phyloP scores from a whole-genome alignment of 2,329 filamentous ascomycete species.

The Pleurostoma richardsiae region DNA sequence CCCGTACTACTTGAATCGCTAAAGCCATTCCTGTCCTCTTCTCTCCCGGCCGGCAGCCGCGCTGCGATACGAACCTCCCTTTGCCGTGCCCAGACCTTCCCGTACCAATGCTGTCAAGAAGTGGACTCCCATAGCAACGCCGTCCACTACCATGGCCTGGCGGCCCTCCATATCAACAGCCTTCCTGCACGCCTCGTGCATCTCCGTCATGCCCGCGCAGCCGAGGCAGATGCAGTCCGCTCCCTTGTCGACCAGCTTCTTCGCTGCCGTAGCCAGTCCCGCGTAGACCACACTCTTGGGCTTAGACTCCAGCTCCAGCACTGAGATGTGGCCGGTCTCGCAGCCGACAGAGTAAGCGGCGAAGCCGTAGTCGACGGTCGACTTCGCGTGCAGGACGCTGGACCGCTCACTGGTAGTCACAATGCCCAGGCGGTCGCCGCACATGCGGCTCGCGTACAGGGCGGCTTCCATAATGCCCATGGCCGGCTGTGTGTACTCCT shows the following conservation, averaged over 20 bases:
- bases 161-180: conserved; percentile 35
- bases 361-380: conserved; percentile 33
- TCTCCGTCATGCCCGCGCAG: conserved; percentile 44
- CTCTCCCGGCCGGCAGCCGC: conserved; percentile 27
- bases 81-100: conserved; percentile 37
- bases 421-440: conserved; percentile 40
- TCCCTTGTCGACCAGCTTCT: conserved; percentile 26
- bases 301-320: conserved; percentile 36
- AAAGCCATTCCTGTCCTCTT: conserved; percentile 28
- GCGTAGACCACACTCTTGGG: conserved; percentile 29
- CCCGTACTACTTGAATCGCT: too few species aligned
- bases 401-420: conserved; percentile 32
- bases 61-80: conserved; percentile 34
- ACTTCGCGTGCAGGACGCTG: conserved; percentile 31
- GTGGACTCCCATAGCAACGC: conserved; percentile 42
- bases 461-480: conserved; percentile 47
- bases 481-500: conserved; percentile 36
- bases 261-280: conserved; percentile 30
- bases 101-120: conserved; percentile 37
- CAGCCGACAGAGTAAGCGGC: conserved; percentile 34
- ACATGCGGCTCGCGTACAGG: conserved; percentile 40
- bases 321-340: conserved; percentile 29
- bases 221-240: conserved; percentile 32
- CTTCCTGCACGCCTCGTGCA: conserved; percentile 36
- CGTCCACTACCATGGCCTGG: conserved; percentile 41